These are phyloP conservation scores for Sclerotinia trifoliorum DNA, from an alignment of 2,329 filamentous ascomycete species.

Conservation along the genomic window DNA sequence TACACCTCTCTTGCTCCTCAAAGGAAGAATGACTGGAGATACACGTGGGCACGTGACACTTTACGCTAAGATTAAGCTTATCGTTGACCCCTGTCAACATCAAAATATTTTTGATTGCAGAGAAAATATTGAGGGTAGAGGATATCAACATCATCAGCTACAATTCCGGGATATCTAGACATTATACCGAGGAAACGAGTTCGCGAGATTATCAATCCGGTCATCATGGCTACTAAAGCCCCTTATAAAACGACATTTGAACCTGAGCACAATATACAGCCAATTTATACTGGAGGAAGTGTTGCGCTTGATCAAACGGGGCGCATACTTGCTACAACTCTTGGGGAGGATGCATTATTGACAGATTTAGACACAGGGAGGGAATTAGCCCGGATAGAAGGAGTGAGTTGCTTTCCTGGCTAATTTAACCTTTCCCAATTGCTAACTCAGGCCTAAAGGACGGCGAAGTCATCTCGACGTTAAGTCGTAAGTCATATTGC, in stretches of 20 bases:
- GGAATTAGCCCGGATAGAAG: constrained; percentile 82
- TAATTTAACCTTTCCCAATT: constrained; percentile 22
- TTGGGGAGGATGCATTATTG: constrained; percentile 89
- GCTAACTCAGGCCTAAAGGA: constrained; percentile 52
- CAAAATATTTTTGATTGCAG: constrained; percentile 27
- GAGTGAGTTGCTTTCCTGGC: constrained; percentile 43
- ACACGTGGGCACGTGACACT: constrained; percentile 5
- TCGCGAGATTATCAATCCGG: not conserved
- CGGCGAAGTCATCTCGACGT: constrained; percentile 74
- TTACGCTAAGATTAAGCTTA: constrained; percentile 33
- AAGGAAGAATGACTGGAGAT: not conserved
- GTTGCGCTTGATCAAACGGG: constrained; percentile 80
- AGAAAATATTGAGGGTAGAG: constrained; percentile 1
- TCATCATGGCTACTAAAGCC: constrained; percentile 59
- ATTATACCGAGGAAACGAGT: not conserved
- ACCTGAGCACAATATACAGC: constrained; percentile 76
- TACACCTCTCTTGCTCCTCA: not conserved
- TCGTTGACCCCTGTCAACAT: constrained; percentile 24
- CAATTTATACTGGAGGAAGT: constrained; percentile 90
- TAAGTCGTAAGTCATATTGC: constrained; percentile 54
- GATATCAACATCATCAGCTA: constrained; percentile 1
- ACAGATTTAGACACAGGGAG: constrained; percentile 81
- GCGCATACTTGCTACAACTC: constrained; percentile 77
- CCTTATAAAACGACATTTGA: constrained; percentile 86
- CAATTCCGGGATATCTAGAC: not conserved